Evolutionary conservation across 495 filamentous ascomycete species (phyloP).

Genomic region (Aspergillus avenaceus): DNA sequence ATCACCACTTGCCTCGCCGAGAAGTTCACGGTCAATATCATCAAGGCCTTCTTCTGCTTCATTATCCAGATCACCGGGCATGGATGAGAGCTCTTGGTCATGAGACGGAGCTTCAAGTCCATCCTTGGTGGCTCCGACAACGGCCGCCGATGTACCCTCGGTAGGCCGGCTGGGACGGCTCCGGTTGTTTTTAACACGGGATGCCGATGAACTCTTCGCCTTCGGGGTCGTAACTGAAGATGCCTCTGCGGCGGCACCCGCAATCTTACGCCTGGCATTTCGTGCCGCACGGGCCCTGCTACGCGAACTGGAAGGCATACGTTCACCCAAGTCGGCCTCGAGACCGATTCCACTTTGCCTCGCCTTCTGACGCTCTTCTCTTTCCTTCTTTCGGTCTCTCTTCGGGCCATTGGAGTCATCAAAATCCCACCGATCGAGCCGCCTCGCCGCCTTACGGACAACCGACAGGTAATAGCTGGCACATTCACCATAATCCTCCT

Average conservation of each 20-base stretch:
- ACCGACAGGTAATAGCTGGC: conserved; percentile 67
- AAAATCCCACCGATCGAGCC: conserved; percentile 71
- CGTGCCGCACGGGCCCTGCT: conserved; percentile 22
- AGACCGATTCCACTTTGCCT: conserved; percentile 14
- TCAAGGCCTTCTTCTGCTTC: conserved; percentile 44
- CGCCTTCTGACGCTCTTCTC: conserved; percentile 40
- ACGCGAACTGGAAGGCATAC: conserved; percentile 10
- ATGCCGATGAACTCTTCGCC: conserved; percentile 1
- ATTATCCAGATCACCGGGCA: conserved; percentile 26
- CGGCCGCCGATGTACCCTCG: conserved; percentile 8
- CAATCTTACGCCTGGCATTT: conserved; percentile 36
- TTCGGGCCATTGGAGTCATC: conserved; percentile 47
- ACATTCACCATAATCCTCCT: conserved; percentile 79
- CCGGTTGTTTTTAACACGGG: conserved; percentile 29
- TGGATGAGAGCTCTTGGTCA: conserved; percentile 17
- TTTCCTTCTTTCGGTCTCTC: conserved; percentile 38
- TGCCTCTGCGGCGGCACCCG: conserved; percentile 16
- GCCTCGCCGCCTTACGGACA: conserved; percentile 60
- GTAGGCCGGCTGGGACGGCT: conserved; percentile 21
- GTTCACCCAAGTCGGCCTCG: conserved; percentile 12
- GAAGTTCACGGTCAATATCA: conserved; percentile 48
- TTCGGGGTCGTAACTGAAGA: conserved; percentile 17
- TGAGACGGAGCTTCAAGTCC: conserved; percentile 18
- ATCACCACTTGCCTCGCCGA: conserved; percentile 45
- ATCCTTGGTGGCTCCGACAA: conserved; percentile 14